Percentiles rank a stretch among this genome's conserved stretches.
phyloP scores from a whole-genome alignment of 305 asterid species.

The Fraxinus greggii region DNA sequence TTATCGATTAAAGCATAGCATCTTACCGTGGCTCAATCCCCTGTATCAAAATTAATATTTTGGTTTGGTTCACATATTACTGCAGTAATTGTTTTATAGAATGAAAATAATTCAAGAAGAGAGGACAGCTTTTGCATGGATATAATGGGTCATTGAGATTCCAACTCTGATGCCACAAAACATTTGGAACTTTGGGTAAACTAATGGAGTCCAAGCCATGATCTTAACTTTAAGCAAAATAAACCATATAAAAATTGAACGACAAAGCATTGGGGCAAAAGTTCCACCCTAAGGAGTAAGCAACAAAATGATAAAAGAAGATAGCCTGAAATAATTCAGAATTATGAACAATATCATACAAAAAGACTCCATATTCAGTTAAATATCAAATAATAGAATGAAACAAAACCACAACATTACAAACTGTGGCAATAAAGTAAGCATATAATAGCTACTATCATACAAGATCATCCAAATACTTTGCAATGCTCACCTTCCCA shows the following conservation, averaged over 20 bases:
- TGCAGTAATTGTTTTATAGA: not conserved
- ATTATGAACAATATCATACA: slow-evolving; percentile 6
- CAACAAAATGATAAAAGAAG: not conserved
- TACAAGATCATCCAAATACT: slow-evolving; percentile 17
- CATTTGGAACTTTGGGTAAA: not conserved
- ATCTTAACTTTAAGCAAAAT: not conserved
- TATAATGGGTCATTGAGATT: not conserved
- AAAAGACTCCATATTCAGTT: slow-evolving; percentile 3
- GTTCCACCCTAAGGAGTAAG: slow-evolving; percentile 4
- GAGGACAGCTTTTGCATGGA: not conserved
- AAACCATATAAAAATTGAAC: not conserved
- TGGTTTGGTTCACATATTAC: not conserved
- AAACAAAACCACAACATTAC: slow-evolving; percentile 8
- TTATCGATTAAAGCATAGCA: not conserved
- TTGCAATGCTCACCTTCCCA: slow-evolving; percentile 66
- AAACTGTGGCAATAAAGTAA: not conserved
- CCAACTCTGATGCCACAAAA: not conserved
- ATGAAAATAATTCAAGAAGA: not conserved
- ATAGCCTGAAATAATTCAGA: slow-evolving; percentile 6
- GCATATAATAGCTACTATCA: not conserved
- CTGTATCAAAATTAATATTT: not conserved
- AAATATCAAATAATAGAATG: not conserved
- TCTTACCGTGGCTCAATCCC: not conserved
- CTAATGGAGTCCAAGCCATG: not conserved
- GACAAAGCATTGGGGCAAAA: not conserved